Evolutionary conservation across 2,329 filamentous ascomycete species (phyloP), one percentile per base, ranked within the genome.

Genomic region (Neurospora crassa): DNA sequence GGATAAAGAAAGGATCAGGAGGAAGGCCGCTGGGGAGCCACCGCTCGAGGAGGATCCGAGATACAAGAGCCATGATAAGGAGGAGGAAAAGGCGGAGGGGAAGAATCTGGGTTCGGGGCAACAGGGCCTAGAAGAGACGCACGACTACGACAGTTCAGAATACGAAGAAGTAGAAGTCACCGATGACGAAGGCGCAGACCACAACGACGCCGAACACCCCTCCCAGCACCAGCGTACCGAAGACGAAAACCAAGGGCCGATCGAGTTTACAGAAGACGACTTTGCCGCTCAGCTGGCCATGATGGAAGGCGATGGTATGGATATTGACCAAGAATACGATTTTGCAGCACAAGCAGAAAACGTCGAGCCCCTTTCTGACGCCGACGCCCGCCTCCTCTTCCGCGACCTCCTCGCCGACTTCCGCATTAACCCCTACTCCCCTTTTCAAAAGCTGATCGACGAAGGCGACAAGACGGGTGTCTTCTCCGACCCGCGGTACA

Each of bases 181-280:
- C 76, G 83, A 85, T 80, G 85, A 87, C 72, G 75, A 84, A 83
- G 90, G 89, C 76, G 89, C 90, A n/a, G 85, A 82, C 40, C 72
- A 82, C 78, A 71, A 88, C 84, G 81, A 85, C 80, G 71, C 82
- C 79, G 78, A 85, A 79, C 77, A 83, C 77, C 76, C 82, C 72
- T 77, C 83, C 43, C 88, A 87, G 73, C 83, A 84, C 59, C 86
- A 84, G 73, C 83, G 81, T 72, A 84, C 81, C 16, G 82, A 83
- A 68, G 82, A 84, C 11, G 76, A 74, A 14, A 81, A 86, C 1
- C 53, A 63, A 7, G 81, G 80, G 0, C 85, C 87, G 0, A 82
- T 96, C 8, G 95, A 97, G 77, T 97, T 97, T 77, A 92, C 92
- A 71, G 96, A 98, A 79, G 95, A 94, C 70, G 96, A 99, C 78